Base-by-base conservation (phyloP, 78 protist genomes). In the Planoprotostelium fungivorum region DNA sequence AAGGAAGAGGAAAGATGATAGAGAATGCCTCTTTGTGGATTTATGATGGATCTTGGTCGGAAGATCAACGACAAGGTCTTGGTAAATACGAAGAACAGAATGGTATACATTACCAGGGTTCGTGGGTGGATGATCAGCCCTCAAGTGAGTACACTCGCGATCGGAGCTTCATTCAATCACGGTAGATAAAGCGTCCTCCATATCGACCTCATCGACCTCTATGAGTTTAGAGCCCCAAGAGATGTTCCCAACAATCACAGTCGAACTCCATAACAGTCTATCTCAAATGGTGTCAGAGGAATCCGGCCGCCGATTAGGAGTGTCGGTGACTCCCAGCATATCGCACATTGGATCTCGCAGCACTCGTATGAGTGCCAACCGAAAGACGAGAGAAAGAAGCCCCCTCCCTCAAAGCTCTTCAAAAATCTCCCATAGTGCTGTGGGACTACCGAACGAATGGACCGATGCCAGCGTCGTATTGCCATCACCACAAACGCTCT, bases 1-100 rank as follows among this genome's bases (percentile, higher is more conserved):
- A 85, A 5, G 87, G 87, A 16, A 85, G 87, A 16, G 87, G 87
- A 5, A 16, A 85, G 37, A 85, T 85, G 87, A 36, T 16, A 37
- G 5, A 5, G 5, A 16, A 16, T 85, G 87, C 5, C 16, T 16
- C 5, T 16, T 5, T 5, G 16, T 51, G 73, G 73, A 51, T 16
- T 25, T 51, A 51, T 16, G 73, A 51, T 25, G 73, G 73, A 5
- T 25, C 73, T 25, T 51, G 73, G 73, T 16, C 5, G 16, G 73
- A 51, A 25, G 73, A 16, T 5, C 73, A 16, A 25, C 73, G 73
- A 51, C 73, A 51, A 25, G 73, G 73, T 51, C 31, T 51, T 16
- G 73, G 73, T 16, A 16, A 25, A 25, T 51, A 25, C 5, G 31
- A 51, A 51, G 73, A 51, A 16, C 73, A 51, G 31, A 51, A 16